These are phyloP conservation scores for Immersiella caudata DNA, from an alignment of 495 filamentous ascomycete species.

Conservation along the genomic window DNA sequence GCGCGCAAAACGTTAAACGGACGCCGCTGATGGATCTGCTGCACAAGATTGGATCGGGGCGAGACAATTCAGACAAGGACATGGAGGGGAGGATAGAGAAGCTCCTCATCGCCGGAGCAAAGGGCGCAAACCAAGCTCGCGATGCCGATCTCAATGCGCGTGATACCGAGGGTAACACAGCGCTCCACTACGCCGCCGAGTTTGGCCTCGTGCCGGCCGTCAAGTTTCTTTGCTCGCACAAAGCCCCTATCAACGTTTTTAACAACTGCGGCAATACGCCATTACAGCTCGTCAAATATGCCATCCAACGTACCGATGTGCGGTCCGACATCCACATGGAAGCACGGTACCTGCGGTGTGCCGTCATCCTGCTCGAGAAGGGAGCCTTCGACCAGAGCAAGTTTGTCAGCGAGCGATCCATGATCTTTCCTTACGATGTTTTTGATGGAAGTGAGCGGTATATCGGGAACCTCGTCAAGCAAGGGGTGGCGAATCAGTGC, in stretches of 20 bases:
- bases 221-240: slow-evolving; percentile 31
- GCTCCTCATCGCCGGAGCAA: slow-evolving; percentile 26
- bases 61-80: slow-evolving; percentile 30
- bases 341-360: slow-evolving; percentile 38
- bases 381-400: slow-evolving; percentile 41
- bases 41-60: slow-evolving; percentile 30
- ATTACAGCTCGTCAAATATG: slow-evolving; percentile 41
- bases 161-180: slow-evolving; percentile 41
- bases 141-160: slow-evolving; percentile 31
- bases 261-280: slow-evolving; percentile 44
- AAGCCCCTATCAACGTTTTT: slow-evolving; percentile 36
- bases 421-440: slow-evolving; percentile 36
- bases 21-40: slow-evolving; percentile 37
- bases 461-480: slow-evolving; percentile 34
- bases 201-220: slow-evolving; percentile 39
- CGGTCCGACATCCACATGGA: slow-evolving; percentile 42
- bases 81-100: slow-evolving; percentile 29
- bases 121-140: slow-evolving; percentile 27
- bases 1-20: slow-evolving; percentile 29
- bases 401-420: slow-evolving; percentile 36
- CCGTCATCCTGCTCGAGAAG: slow-evolving; percentile 37
- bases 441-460: slow-evolving; percentile 39
- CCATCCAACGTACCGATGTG: slow-evolving; percentile 42
- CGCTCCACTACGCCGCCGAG: slow-evolving; percentile 40
- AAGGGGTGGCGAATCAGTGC: slow-evolving; percentile 38